Percentiles rank a stretch among this genome's conserved stretches.
Conservation (phyloP, 192 early-diverging fungal genomes). For the Phycomyces blakesleeanus region DNA sequence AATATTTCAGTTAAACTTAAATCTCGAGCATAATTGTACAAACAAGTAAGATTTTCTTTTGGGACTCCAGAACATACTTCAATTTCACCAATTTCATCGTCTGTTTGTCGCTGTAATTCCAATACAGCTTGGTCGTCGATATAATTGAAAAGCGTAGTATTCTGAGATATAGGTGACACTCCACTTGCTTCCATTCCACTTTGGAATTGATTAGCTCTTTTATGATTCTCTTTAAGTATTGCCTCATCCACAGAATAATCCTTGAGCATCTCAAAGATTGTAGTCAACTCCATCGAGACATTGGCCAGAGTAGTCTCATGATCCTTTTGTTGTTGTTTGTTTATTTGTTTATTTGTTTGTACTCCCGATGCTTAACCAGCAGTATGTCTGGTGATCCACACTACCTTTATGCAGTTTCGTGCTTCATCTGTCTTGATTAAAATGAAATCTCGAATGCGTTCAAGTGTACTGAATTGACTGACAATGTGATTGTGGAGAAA, state of each 20-base stretch:
- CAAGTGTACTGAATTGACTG: conserved; percentile 20
- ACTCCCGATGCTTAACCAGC: background rate
- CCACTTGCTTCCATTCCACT: background rate
- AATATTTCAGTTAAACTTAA: too few relatives aligned
- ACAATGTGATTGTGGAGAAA: conserved; percentile 31
- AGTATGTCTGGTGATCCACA: too few relatives aligned
- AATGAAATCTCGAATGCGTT: conserved; percentile 26
- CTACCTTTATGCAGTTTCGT: conserved; percentile 22
- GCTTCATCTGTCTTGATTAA: conserved; percentile 2
- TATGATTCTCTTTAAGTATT: conserved; percentile 21
- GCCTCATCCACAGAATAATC: conserved; percentile 20
- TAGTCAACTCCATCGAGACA: conserved; percentile 19
- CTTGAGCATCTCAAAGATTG: conserved; percentile 27
- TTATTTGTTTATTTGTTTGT: background rate
- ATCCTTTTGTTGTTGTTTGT: background rate
- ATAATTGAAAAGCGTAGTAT: conserved; percentile 29
- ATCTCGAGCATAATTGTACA: too few relatives aligned
- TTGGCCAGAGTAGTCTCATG: conserved; percentile 17
- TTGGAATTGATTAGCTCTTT: background rate
- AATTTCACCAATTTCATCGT: conserved; percentile 33
- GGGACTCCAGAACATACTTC: conserved; percentile 27
- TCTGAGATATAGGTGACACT: background rate
- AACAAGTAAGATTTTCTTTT: conserved; percentile 1
- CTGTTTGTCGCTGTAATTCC: conserved; percentile 29
- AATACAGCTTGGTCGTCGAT: conserved; percentile 38